Conservation (phyloP, 371 early-diverging fungal species). For the Mortierella sp. region DNA sequence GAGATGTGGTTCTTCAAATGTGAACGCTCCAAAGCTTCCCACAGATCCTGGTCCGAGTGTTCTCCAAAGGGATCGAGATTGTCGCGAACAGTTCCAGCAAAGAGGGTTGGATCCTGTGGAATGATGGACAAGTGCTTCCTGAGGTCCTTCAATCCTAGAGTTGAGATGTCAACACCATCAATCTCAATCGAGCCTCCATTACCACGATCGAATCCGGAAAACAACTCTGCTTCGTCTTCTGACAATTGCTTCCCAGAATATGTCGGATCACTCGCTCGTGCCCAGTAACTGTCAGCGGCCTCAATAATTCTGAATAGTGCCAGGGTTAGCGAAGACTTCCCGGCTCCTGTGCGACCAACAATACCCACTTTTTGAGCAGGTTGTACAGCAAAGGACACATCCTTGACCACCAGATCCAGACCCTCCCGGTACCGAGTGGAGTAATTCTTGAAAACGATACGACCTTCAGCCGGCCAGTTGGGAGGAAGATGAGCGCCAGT, state of each 20-base stretch:
- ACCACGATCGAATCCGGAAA: conserved; percentile 9
- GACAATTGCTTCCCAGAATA: conserved; percentile 14
- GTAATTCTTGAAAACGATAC: conserved; percentile 68
- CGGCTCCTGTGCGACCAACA: conserved; percentile 91
- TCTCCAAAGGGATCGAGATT: conserved; percentile 87
- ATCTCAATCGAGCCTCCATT: conserved; percentile 67
- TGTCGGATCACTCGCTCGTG: conserved; percentile 19
- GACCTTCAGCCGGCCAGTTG: conserved; percentile 75
- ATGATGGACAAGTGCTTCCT: conserved; percentile 86
- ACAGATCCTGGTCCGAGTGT: conserved; percentile 79
- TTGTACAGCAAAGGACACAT: conserved; percentile 68
- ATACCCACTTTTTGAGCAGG: conserved; percentile 87
- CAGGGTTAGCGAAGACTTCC: conserved; percentile 89
- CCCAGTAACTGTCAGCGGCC: conserved; percentile 63
- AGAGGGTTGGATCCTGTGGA: conserved; percentile 95
- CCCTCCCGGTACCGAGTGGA: conserved; percentile 72
- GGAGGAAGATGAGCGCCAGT: conserved; percentile 75
- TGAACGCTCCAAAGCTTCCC: conserved; percentile 82
- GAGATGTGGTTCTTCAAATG: conserved; percentile 74
- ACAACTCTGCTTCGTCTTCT: background rate
- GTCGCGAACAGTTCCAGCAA: conserved; percentile 72
- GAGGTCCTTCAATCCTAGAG: conserved; percentile 81
- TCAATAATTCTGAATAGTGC: conserved; percentile 94
- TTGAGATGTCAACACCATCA: conserved; percentile 86
- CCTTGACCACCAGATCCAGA: conserved; percentile 68